Percentiles rank a stretch among this genome's conserved stretches.
phyloP scores from a whole-genome alignment of 2,329 filamentous ascomycete genomes.

The Microdochium bolleyi region DNA sequence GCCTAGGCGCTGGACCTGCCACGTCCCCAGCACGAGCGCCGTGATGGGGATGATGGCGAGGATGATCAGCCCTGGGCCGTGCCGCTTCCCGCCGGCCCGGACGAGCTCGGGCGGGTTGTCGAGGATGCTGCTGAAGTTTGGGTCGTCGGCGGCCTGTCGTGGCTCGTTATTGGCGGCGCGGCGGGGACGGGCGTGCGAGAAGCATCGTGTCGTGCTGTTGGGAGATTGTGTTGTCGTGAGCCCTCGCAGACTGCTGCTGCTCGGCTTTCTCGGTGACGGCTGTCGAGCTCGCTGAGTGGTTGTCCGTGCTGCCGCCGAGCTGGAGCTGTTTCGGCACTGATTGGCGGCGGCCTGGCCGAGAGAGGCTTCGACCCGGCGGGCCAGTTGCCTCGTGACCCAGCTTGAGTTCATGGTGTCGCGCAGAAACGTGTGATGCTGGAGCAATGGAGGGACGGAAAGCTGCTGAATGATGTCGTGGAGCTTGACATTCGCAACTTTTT shows the following conservation, averaged over 20 bases:
- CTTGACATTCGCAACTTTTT: not conserved
- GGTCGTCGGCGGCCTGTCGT: conserved; percentile 59
- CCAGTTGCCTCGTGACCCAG: conserved; percentile 13
- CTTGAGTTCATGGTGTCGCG: conserved; percentile 13
- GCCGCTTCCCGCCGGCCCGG: conserved; percentile 58
- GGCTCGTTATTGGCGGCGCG: conserved; percentile 12
- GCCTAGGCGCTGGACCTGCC: conserved; percentile 87
- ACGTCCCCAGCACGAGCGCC: conserved; percentile 82
- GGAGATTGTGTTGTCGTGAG: too few species aligned
- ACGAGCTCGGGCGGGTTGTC: conserved; percentile 80
- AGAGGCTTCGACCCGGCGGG: conserved; percentile 13
- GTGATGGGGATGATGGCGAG: conserved; percentile 85
- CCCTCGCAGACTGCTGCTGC: too few species aligned
- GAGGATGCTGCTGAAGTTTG: conserved; percentile 75
- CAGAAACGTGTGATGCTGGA: conserved; percentile 1
- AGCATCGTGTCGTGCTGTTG: not conserved
- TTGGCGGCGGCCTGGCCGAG: conserved; percentile 12
- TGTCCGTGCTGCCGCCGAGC: conserved; percentile 1
- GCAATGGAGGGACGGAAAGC: not conserved
- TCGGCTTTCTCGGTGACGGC: too few species aligned
- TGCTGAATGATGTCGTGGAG: not conserved
- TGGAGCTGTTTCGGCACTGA: not conserved
- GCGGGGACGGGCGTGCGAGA: not conserved
- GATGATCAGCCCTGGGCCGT: conserved; percentile 74
- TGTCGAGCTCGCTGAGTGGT: too few species aligned